These are phyloP conservation scores for Pichia nanzhaoensis DNA, from an alignment of 805 yeast species.

Conservation along the genomic window DNA sequence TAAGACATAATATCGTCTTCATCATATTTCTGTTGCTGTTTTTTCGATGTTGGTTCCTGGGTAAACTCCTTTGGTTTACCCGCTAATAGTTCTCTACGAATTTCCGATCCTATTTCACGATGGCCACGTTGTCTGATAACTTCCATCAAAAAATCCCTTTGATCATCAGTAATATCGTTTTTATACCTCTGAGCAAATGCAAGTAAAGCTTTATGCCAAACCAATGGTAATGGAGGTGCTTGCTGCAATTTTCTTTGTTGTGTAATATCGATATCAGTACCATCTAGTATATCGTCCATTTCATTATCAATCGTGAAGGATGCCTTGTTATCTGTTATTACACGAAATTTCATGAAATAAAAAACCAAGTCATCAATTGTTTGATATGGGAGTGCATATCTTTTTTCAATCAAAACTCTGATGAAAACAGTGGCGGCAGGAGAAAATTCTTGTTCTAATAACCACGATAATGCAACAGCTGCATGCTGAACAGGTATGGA, in stretches of 20 bases:
- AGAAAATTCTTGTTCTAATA: conserved; percentile 72
- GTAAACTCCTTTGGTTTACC: conserved; percentile 55
- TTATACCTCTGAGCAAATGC: conserved; percentile 94
- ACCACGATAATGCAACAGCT: conserved; percentile 85
- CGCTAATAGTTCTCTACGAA: conserved; percentile 85
- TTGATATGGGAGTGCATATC: conserved; percentile 94
- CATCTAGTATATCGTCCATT: conserved; percentile 35
- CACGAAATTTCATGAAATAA: conserved; percentile 87
- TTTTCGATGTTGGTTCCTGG: conserved; percentile 11
- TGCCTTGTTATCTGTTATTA: conserved; percentile 36
- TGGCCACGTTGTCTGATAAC: conserved; percentile 88
- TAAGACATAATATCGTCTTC: conserved; percentile 30
- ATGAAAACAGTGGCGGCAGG: conserved; percentile 91
- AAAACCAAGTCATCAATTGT: conserved; percentile 91
- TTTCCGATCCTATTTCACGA: conserved; percentile 84
- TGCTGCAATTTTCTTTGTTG: conserved; percentile 28
- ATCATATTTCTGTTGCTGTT: conserved; percentile 15
- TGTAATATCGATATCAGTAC: conserved; percentile 25
- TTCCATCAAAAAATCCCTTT: conserved; percentile 87
- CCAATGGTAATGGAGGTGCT: conserved; percentile 73
- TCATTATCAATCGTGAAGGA: conserved; percentile 14
- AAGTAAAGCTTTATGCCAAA: conserved; percentile 95
- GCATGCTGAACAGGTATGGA: conserved; percentile 95
- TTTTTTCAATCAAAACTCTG: conserved; percentile 83
- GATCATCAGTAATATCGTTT: conserved; percentile 98